A percentile compares a stretch with the other conserved stretches of the same genome.
Evolutionary conservation across 306 rosid species (phyloP).

Genomic region (Cyamopsis tetragonoloba): DNA sequence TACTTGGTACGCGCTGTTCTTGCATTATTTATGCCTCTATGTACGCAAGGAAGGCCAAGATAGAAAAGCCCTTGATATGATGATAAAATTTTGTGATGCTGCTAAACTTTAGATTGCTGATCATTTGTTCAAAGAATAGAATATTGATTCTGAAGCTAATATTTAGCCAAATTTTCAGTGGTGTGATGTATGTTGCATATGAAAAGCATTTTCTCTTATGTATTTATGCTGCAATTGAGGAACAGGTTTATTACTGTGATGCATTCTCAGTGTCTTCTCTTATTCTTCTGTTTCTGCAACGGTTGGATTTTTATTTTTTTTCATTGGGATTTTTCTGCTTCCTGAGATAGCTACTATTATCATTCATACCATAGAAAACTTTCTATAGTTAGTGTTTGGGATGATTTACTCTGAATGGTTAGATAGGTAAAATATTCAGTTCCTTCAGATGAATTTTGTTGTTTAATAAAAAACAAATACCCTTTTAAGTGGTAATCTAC

Average conservation of each 20-base stretch:
- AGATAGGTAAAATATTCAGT: neutral
- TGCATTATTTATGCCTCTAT: neutral
- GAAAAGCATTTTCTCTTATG: neutral
- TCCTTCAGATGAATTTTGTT: neutral
- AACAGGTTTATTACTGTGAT: neutral
- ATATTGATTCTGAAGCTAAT: neutral
- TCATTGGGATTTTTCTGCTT: neutral
- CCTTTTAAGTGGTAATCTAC: neutral
- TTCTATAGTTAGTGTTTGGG: neutral
- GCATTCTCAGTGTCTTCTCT: neutral
- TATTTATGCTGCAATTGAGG: neutral
- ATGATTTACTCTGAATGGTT: neutral
- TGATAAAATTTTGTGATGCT: slow-evolving; percentile 2
- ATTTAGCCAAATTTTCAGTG: slow-evolving; percentile 3
- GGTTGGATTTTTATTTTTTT: neutral
- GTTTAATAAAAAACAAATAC: neutral
- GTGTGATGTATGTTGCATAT: neutral
- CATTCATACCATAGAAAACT: neutral
- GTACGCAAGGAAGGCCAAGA: neutral
- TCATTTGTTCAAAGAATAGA: neutral
- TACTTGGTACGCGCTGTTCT: neutral
- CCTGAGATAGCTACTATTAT: neutral
- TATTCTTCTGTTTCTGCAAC: neutral
- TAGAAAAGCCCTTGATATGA: neutral
- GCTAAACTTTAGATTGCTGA: neutral